phyloP scores from a whole-genome alignment of 208 protist genomes.

The Angomonas desouzai region DNA sequence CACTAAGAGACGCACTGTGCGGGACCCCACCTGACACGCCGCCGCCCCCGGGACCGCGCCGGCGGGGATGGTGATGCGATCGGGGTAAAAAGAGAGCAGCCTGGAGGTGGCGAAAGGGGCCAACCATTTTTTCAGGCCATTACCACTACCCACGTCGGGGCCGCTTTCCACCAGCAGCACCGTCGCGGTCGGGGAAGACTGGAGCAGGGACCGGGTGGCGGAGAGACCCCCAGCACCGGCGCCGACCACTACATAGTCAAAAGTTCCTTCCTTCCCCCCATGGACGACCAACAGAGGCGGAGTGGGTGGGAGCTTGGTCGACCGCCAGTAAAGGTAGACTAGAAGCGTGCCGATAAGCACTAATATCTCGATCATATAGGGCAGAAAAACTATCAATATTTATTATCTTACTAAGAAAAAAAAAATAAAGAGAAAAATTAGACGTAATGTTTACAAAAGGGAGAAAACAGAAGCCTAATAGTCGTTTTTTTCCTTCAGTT shows the following conservation, averaged over 20 bases:
- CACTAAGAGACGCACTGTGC: background rate
- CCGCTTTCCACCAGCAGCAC: slow-evolving; percentile 68
- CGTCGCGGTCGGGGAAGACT: slow-evolving; percentile 1
- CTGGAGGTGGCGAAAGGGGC: slow-evolving; percentile 15
- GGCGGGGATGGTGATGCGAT: slow-evolving; percentile 23
- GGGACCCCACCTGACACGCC: slow-evolving; percentile 9
- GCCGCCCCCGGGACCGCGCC: background rate
- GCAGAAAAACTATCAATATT: too few species aligned
- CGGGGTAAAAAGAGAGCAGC: slow-evolving; percentile 34
- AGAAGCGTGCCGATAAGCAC: slow-evolving; percentile 13
- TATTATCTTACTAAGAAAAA: background rate
- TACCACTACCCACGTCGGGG: too few species aligned
- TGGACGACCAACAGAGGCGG: background rate
- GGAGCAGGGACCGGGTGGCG: slow-evolving; percentile 38
- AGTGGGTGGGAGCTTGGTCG: background rate
- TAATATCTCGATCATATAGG: slow-evolving; percentile 14
- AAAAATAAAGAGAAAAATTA: slow-evolving; percentile 10
- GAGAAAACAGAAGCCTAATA: slow-evolving; percentile 1
- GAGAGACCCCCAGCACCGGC: slow-evolving; percentile 71
- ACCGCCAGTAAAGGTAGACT: background rate
- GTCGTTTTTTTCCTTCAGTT: too few species aligned
- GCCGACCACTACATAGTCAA: slow-evolving; percentile 80
- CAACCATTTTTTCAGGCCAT: slow-evolving; percentile 9
- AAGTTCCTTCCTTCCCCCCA: background rate
- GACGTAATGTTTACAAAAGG: slow-evolving; percentile 7